Evolutionary conservation across 2,329 filamentous ascomycete genomes (phyloP), one percentile per base, ranked within the genome.

Genomic region (Nemania serpens): DNA sequence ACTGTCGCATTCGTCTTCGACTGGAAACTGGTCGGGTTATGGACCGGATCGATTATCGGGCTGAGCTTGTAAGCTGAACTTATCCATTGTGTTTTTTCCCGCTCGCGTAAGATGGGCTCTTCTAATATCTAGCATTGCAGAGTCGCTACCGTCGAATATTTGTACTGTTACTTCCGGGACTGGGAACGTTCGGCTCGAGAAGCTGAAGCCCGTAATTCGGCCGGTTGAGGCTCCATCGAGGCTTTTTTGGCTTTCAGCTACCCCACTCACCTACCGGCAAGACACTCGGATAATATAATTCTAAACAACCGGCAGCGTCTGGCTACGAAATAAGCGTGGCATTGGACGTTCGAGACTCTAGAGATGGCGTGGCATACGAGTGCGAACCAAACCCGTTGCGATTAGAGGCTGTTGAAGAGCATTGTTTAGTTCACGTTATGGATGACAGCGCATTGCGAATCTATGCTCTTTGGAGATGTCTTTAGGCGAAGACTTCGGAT

Each of bases 1-100:
- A 86, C 84, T 4, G 85, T 90, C 0, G 90, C 88, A 0, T 97
- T 98, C 74, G 89, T 87, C 0, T 77, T 93, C 3, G 82, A 82
- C 18, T 96, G 90, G 92, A 86, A 87, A 48, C 78, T 98, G 39
- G 81, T 86, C 58, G 94, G 94, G 0, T 79, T 98, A 17, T 98
- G 94, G 94, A 79, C 82, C 12, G 91, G 91, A 18, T 86, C 93
- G 6, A 89, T 88, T 0, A 75, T 96, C 65, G 93, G 91, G 1
- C 78, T 96, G 13, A 76, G 81, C 5, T 75, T 89, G 81, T 84
- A 74, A 78, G 82, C 80, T 45, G 7, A 45, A 52, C 25, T 12
- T 12, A 46, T 13, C 9, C 10, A 33, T 33, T 22, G 18, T n/a
- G n/a, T n/a, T 11, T 20, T 10, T 33, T 45, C 11, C 43, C 17